A percentile compares a stretch with the other conserved stretches of the same genome.
phyloP scores from a whole-genome alignment of 257 asterid species.

The Verbena officinalis region DNA sequence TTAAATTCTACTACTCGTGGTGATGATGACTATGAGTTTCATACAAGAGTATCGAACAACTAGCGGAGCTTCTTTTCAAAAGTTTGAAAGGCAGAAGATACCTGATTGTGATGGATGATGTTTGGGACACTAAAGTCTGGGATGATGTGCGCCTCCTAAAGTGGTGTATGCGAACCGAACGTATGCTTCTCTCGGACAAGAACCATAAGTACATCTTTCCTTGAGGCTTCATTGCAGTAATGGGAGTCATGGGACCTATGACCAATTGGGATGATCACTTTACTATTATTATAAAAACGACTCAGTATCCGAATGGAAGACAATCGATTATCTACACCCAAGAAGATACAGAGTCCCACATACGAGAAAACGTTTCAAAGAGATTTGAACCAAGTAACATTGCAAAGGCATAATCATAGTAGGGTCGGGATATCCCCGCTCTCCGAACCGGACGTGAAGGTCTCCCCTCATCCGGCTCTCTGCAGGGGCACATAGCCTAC shows the following conservation, averaged over 20 bases:
- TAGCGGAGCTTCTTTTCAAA: not conserved
- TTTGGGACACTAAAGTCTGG: not conserved
- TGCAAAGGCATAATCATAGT: slow-evolving; percentile 5
- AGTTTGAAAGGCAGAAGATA: slow-evolving; percentile 1
- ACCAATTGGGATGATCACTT: no score
- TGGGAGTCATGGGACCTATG: no score
- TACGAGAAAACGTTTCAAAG: not conserved
- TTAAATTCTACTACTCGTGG: no score
- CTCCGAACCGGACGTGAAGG: slow-evolving; percentile 5
- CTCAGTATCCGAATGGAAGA: slow-evolving; percentile 18
- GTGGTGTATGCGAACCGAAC: no score
- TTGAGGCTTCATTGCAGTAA: no score
- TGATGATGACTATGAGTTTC: not conserved
- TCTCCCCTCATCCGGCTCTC: slow-evolving; percentile 6
- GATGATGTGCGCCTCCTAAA: no score
- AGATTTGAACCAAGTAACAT: slow-evolving; percentile 2
- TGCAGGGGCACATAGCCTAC: no score
- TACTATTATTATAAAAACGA: slow-evolving; percentile 14
- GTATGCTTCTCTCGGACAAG: no score
- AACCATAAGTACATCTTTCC: no score
- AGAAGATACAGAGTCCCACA: not conserved
- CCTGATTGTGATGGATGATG: slow-evolving; percentile 2
- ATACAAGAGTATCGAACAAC: not conserved
- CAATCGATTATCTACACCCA: not conserved
- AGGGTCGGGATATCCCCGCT: slow-evolving; percentile 18